Evolutionary conservation across 352 stramenopile species (phyloP), one percentile per base, ranked within the genome.

Genomic region (Phytophthora quininea): DNA sequence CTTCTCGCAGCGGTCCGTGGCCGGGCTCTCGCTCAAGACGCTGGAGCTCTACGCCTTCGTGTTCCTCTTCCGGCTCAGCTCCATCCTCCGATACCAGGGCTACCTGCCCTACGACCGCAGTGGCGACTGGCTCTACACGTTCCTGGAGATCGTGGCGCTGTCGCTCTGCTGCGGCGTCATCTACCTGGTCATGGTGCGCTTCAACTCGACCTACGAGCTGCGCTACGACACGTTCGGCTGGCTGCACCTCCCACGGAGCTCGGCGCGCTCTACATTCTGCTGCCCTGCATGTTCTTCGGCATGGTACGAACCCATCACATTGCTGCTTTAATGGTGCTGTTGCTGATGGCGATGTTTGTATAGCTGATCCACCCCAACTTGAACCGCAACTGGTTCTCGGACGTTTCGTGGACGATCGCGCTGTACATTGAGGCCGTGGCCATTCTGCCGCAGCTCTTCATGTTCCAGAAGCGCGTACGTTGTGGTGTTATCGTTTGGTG

Each of bases 71-170:
- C 94, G 97, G 10, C 80, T 99, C 3, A 97, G 95, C 63, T 98
- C 94, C 33, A 99, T 99, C 65, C 84, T 99, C 73, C 90, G 97
- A 42, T 98, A 99, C 80, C 96, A 99, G 76, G 97, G 97, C 52
- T 99, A 99, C 68, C 69, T 95, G 38, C 88, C 88, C 12, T 95
- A 94, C 66, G 89, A 96, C 60, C 97, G 97, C 45, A 98, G 88
- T 33, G 97, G 97, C 33, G 97, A 99, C 75, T 99, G 97, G 96
- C 84, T 99, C 19, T 99, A 99, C 85, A 96, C 98, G 70, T 87
- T 98, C 46, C 87, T 99, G 67, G 97, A 99, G 80, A 90, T 98
- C 57, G 85, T 91, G 56, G 89, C 91, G 31, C 76, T 98, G 30
- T 77, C 84, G 11, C 91, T 98, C 58, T 97, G 94, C 54, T 84